Conservation (phyloP, 495 filamentous ascomycete genomes). For the Lasiosphaeris hirsuta region DNA sequence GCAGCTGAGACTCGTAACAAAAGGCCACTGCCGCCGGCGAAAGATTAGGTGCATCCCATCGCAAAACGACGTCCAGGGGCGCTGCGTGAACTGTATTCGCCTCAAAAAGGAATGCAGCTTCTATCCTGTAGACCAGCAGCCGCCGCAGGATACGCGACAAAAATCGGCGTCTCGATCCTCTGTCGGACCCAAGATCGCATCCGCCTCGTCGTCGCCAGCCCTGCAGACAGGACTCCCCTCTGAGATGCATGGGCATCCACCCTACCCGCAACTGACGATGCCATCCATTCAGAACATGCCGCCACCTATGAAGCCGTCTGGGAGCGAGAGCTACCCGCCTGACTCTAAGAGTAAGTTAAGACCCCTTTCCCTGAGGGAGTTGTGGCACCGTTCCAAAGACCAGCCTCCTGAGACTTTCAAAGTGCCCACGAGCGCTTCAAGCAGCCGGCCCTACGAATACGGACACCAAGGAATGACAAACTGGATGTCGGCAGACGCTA, state of each 20-base stretch:
- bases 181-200: constrained; percentile 39
- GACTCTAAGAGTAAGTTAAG: constrained; percentile 41
- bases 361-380: not conserved
- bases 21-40: constrained; percentile 89
- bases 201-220: constrained; percentile 49
- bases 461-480: constrained; percentile 38
- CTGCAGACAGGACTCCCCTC: constrained; percentile 41
- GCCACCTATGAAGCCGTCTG: constrained; percentile 41
- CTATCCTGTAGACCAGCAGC: constrained; percentile 85
- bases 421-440: constrained; percentile 36
- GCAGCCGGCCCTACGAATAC: constrained; percentile 35
- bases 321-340: constrained; percentile 35
- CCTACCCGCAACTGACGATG: constrained; percentile 47
- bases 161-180: constrained; percentile 39
- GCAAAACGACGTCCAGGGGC: constrained; percentile 70
- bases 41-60: constrained; percentile 92
- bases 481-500: constrained; percentile 43
- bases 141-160: constrained; percentile 43
- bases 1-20: constrained; percentile 13
- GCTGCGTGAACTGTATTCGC: constrained; percentile 94
- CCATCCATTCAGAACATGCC: constrained; percentile 48
- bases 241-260: constrained; percentile 40
- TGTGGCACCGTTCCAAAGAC: not conserved
- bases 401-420: constrained; percentile 28
- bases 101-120: constrained; percentile 96